Conservation (phyloP, 495 filamentous ascomycete species). For the Schizothecium vesticola region DNA sequence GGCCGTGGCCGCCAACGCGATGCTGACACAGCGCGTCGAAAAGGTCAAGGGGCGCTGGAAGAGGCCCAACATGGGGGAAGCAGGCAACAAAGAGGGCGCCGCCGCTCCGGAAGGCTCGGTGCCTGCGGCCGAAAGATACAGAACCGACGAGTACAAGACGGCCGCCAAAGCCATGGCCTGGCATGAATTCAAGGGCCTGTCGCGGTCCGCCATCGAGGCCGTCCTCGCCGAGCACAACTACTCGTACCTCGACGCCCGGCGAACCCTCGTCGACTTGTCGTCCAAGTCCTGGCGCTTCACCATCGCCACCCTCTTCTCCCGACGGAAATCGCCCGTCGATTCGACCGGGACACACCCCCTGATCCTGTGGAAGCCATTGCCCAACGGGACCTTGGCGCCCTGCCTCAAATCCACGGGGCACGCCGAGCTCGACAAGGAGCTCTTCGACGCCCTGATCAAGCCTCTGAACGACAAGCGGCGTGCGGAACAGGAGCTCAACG, state of each 20-base stretch:
- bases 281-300: slow-evolving; percentile 82
- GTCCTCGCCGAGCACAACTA: slow-evolving; percentile 90
- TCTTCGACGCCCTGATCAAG: slow-evolving; percentile 59
- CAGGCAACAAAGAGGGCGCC: not conserved
- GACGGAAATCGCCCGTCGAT: slow-evolving; percentile 58
- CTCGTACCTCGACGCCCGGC: slow-evolving; percentile 73
- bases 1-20: slow-evolving; percentile 75
- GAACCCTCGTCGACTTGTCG: slow-evolving; percentile 66
- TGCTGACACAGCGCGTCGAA: slow-evolving; percentile 69
- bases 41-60: slow-evolving; percentile 74
- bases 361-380: slow-evolving; percentile 56
- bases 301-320: slow-evolving; percentile 65
- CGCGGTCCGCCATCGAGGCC: slow-evolving; percentile 72
- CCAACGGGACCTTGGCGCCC: slow-evolving; percentile 46
- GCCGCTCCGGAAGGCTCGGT: slow-evolving; percentile 34
- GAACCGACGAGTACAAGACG: slow-evolving; percentile 63
- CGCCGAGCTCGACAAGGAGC: slow-evolving; percentile 73
- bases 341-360: slow-evolving; percentile 50
- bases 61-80: slow-evolving; percentile 11
- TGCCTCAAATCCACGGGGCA: slow-evolving; percentile 65
- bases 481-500: slow-evolving; percentile 54
- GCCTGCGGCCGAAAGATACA: slow-evolving; percentile 66
- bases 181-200: slow-evolving; percentile 80
- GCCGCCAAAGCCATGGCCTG: slow-evolving; percentile 57
- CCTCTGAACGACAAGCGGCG: slow-evolving; percentile 54